Evolutionary conservation across 1,139 yeast genomes (phyloP), one percentile per base, ranked within the genome.

Genomic region (Fermentozyma sake): DNA sequence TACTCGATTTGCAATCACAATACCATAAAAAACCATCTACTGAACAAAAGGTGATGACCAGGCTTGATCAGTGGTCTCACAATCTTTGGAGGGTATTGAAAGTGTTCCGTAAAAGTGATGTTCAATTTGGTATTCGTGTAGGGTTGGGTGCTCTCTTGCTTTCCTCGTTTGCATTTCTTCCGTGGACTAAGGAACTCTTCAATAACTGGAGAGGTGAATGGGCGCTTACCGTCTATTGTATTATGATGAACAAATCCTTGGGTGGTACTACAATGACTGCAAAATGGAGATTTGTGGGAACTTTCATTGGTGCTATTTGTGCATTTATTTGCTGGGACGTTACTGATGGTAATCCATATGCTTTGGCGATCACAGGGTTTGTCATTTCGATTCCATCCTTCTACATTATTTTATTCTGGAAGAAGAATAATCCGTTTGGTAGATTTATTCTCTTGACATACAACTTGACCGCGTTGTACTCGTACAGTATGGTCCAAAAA

Each of bases 211-310:
- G 91, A 40, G 79, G 83, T 10, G 95, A 85, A 50, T 85, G 95
- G 95, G 80, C 87, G 0, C 57, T 85, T 20, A 81, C 83, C 9
- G 78, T 89, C 0, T 85, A 77, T 45, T 77, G 85, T 42, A 80
- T 85, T 32, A 82, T 85, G 64, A 83, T 84, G 91, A 82, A 79
- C 46, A 83, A 83, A 46, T 79, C 89, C 0, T 61, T 83, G n/a
- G 95, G 95, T 9, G 94, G 94, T 0, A 85, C 95, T 0, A 71
- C 84, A 10, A 76, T 79, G 75, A 80, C 93, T 0, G 77, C 81
- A 2, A 79, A 80, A 38, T 79, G 83, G 75, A 64, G 95, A 38
- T 66, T 84, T 31, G 42, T 79, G 11, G 95, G 95, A 0, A 84
- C 94, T 0, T 74, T 78, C 37, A 32, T 80, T 7, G 95, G 95